A percentile compares a stretch with the other conserved stretches of the same genome.
These are phyloP conservation scores for Saururus chinensis DNA, from an alignment of 164 flowering plant species.

Conservation along the genomic window DNA sequence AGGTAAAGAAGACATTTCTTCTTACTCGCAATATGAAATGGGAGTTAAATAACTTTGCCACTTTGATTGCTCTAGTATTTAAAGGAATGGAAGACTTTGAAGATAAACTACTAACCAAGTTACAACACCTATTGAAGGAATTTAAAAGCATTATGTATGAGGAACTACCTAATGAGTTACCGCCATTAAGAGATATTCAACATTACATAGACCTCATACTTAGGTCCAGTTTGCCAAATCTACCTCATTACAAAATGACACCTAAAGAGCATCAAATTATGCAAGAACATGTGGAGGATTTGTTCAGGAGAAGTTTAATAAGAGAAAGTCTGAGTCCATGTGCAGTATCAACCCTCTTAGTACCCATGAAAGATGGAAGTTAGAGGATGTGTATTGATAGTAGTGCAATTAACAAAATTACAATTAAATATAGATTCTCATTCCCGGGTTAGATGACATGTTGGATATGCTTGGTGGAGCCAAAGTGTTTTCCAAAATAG, in stretches of 20 bases:
- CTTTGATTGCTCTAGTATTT: not conserved
- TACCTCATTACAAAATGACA: not conserved
- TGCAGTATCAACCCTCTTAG: not conserved
- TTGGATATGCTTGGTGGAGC: not conserved
- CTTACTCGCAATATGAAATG: not conserved
- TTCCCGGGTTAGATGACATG: not conserved
- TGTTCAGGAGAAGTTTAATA: not conserved
- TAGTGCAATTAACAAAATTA: not conserved
- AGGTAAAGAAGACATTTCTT: not conserved
- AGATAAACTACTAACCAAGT: not conserved
- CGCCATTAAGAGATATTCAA: not conserved
- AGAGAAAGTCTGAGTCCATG: not conserved
- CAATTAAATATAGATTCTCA: not conserved
- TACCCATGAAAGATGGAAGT: not conserved
- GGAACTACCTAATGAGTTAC: not conserved
- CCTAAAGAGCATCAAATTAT: not conserved
- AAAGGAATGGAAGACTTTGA: not conserved
- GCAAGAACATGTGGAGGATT: not conserved
- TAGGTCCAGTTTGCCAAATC: not conserved
- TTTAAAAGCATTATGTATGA: not conserved
- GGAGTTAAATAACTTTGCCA: not conserved
- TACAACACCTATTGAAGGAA: not conserved
- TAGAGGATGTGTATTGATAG: constrained; percentile 1
- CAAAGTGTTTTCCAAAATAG: not conserved
- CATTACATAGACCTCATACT: not conserved